These are phyloP conservation scores for Agrostemma githago DNA, from an alignment of 148 eudicot species.

Conservation along the genomic window DNA sequence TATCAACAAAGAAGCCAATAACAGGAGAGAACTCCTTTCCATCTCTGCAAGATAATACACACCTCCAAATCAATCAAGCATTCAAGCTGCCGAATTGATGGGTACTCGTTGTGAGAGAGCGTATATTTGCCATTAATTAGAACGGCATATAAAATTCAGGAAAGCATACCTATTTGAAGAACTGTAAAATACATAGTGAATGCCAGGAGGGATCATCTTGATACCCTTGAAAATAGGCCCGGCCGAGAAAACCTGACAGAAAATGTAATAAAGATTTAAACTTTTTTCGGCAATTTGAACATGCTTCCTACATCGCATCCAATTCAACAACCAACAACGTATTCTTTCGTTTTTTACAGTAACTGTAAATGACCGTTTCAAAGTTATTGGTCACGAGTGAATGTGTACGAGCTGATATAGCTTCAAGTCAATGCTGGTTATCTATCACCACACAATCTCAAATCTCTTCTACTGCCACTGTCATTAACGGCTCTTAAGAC, in stretches of 20 bases:
- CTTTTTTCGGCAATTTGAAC: background rate
- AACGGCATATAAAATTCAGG: conserved; percentile 1
- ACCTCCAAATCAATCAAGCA: background rate
- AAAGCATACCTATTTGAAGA: conserved; percentile 55
- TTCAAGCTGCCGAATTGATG: background rate
- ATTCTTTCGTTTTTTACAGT: too few species aligned
- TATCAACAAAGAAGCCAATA: conserved; percentile 66
- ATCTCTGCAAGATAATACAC: conserved; percentile 49
- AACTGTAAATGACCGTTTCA: too few species aligned
- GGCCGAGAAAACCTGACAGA: conserved; percentile 61
- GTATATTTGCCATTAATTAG: background rate
- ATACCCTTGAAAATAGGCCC: conserved; percentile 87
- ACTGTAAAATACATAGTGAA: conserved; percentile 75
- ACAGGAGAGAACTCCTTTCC: conserved; percentile 85
- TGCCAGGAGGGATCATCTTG: conserved; percentile 96
- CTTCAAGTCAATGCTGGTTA: too few species aligned
- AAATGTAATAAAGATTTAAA: background rate
- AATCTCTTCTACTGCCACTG: too few species aligned
- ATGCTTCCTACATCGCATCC: background rate
- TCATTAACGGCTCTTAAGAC: too few species aligned
- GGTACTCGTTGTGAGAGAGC: background rate
- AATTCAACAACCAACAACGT: too few species aligned
- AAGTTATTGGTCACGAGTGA: too few species aligned
- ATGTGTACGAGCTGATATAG: too few species aligned
- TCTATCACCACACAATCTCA: too few species aligned